phyloP scores from a whole-genome alignment of 2,329 filamentous ascomycete genomes.

The Fusarium odoratissimum region DNA sequence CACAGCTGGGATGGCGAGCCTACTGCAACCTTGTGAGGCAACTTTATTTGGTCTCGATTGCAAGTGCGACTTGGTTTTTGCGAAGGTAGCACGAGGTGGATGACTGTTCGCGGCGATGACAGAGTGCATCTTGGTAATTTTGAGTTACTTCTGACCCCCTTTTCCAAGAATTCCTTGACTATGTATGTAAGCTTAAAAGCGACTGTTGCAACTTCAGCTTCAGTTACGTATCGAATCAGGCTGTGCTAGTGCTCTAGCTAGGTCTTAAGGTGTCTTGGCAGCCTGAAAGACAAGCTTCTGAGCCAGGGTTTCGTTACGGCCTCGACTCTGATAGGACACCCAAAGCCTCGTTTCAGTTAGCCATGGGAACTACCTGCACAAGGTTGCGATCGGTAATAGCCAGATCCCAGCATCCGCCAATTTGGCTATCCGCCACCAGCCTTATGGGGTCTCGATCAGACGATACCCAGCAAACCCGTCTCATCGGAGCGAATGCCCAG shows the following conservation, averaged over 20 bases:
- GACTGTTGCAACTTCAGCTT: too few relatives aligned
- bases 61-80: not conserved
- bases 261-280: not conserved
- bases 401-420: not conserved
- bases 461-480: not conserved
- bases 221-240: not conserved
- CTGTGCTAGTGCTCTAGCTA: not conserved
- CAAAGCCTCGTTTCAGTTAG: not conserved
- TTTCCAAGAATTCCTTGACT: rapidly evolving
- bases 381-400: not conserved
- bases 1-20: not conserved
- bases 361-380: not conserved
- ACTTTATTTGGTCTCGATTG: not conserved
- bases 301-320: not conserved
- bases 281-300: not conserved
- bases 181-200: too few relatives aligned
- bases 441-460: not conserved
- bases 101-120: too few relatives aligned
- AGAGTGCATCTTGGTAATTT: not conserved
- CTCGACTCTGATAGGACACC: not conserved
- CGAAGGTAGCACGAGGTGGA: not conserved
- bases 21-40: not conserved
- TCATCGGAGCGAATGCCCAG: too few relatives aligned
- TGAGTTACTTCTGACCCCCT: too few relatives aligned
- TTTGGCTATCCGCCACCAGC: not conserved